Evolutionary conservation across 2,329 filamentous ascomycete genomes (phyloP).

Genomic region (Penicillium concentricum): DNA sequence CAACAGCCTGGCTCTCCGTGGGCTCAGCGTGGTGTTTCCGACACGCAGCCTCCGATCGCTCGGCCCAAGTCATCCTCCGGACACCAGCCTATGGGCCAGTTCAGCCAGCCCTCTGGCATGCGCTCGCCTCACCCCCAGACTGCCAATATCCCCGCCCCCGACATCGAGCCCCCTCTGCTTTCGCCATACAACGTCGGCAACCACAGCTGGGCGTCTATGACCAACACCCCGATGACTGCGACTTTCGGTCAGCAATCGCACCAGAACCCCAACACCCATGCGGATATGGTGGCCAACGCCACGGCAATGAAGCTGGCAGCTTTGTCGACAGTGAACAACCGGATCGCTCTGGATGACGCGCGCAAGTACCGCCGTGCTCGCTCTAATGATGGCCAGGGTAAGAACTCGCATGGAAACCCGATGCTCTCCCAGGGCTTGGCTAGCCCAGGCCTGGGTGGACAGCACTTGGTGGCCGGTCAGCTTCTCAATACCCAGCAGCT

Average conservation of each 20-base stretch:
- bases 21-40: slow-evolving; percentile 56
- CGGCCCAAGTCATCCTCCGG: slow-evolving; percentile 77
- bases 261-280: slow-evolving; percentile 60
- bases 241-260: slow-evolving; percentile 66
- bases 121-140: slow-evolving; percentile 82
- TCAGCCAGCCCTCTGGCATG: slow-evolving; percentile 76
- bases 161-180: slow-evolving; percentile 77
- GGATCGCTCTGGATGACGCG: slow-evolving; percentile 93
- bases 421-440: slow-evolving; percentile 67
- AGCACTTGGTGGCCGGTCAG: slow-evolving; percentile 85
- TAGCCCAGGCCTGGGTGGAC: slow-evolving; percentile 62
- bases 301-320: slow-evolving; percentile 99
- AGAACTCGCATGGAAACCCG: slow-evolving; percentile 50
- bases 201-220: slow-evolving; percentile 97
- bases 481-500: slow-evolving; percentile 82
- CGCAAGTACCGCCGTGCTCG: slow-evolving; percentile 91
- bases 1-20: slow-evolving; percentile 78
- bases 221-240: slow-evolving; percentile 92
- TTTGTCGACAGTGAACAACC: slow-evolving; percentile 95
- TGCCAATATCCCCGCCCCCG: slow-evolving; percentile 73
- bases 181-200: slow-evolving; percentile 76
- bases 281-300: slow-evolving; percentile 97
- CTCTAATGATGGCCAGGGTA: slow-evolving; percentile 71
- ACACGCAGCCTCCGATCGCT: slow-evolving; percentile 54
- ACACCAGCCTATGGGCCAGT: slow-evolving; percentile 85